Percentiles rank a stretch among this genome's conserved stretches.
Evolutionary conservation across 805 yeast genomes (phyloP).

Genomic region (Saccharomycopsis malanga): DNA sequence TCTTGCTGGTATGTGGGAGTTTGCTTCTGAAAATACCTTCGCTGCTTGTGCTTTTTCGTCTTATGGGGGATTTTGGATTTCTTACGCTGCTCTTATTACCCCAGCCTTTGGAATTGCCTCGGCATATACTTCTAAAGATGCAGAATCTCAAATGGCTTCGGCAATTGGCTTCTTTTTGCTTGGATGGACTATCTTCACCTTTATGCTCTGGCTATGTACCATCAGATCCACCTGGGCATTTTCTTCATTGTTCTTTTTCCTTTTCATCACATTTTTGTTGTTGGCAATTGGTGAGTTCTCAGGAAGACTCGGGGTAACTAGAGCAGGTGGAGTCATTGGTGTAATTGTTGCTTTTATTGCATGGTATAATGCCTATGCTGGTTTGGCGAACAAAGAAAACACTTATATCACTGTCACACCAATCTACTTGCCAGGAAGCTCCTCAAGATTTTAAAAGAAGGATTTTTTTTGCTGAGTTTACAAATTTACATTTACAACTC

Average conservation of each 20-base stretch:
- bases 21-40: constrained; percentile 56
- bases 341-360: constrained; percentile 46
- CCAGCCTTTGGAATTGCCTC: constrained; percentile 52
- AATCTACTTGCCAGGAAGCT: constrained; percentile 38
- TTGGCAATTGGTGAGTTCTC: constrained; percentile 47
- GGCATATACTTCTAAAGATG: constrained; percentile 39
- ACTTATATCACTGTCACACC: constrained; percentile 42
- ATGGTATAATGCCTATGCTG: constrained; percentile 57
- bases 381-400: constrained; percentile 52
- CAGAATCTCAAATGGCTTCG: constrained; percentile 32
- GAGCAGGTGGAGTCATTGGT: constrained; percentile 53
- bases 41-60: constrained; percentile 59
- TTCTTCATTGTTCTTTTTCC: constrained; percentile 46
- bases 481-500: too few relatives aligned
- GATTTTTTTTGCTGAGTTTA: too few relatives aligned
- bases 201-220: constrained; percentile 46
- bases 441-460: too few relatives aligned
- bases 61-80: constrained; percentile 66
- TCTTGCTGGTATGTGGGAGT: constrained; percentile 61
- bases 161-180: constrained; percentile 55
- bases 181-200: constrained; percentile 63
- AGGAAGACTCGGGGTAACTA: constrained; percentile 30
- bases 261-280: constrained; percentile 49
- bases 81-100: constrained; percentile 53
- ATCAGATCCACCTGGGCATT: constrained; percentile 60